A percentile compares a stretch with the other conserved stretches of the same genome.
Conservation (phyloP, 352 stramenopile genomes). For the Globisporangium perplexum region DNA sequence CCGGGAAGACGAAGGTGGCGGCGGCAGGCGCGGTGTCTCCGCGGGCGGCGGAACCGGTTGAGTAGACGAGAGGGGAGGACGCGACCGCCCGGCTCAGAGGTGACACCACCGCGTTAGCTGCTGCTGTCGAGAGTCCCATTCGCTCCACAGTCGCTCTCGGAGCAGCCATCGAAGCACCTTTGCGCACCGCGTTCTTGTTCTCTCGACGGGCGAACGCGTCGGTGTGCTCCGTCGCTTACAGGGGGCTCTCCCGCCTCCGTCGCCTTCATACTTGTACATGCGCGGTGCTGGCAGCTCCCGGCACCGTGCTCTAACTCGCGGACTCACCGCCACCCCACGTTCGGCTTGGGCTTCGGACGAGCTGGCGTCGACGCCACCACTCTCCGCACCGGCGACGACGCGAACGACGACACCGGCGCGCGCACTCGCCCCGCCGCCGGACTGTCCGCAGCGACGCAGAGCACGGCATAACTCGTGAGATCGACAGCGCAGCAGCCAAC, state of each 20-base stretch:
- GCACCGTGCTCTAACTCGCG: background rate
- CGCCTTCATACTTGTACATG: background rate
- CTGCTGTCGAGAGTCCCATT: too few species aligned
- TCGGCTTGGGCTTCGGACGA: constrained; percentile 54
- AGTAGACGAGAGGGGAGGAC: constrained; percentile 1
- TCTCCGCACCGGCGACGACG: constrained; percentile 19
- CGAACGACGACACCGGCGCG: constrained; percentile 20
- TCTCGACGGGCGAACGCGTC: too few species aligned
- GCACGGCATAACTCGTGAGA: background rate
- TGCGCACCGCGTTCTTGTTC: too few species aligned
- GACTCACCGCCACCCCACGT: constrained; percentile 46
- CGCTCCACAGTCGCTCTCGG: too few species aligned
- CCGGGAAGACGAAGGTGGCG: constrained; percentile 26
- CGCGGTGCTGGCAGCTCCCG: background rate
- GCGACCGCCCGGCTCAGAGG: too few species aligned
- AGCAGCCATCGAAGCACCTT: too few species aligned
- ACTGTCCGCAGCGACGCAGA: constrained; percentile 13
- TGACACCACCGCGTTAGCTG: too few species aligned
- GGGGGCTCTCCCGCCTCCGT: background rate
- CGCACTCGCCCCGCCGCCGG: constrained; percentile 36
- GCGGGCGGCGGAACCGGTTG: constrained; percentile 1
- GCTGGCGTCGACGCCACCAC: constrained; percentile 25
- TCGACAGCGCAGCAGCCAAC: background rate
- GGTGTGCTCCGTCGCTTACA: background rate
- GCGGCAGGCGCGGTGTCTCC: constrained; percentile 1